Base-by-base conservation (phyloP, 106 monocot species). In the Ottelia alismoides region DNA sequence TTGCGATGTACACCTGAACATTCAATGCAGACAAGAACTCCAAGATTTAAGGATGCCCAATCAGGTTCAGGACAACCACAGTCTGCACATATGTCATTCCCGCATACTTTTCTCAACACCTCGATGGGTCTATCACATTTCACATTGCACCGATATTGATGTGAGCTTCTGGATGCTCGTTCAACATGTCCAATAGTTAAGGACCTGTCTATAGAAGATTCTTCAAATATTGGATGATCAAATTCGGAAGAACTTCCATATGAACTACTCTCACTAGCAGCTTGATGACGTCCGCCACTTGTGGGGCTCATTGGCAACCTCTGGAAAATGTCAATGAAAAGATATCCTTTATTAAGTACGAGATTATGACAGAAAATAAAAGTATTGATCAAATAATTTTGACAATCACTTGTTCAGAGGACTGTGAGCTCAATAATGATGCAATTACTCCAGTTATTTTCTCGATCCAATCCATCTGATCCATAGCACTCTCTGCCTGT, bases 401-500 rank as follows among this genome's bases (percentile, higher is more conserved):
- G 26, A 35, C 45, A 58, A 53, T 18, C 70, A 90, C 98, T 79
- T 80, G 76, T 60, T 99, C 98, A 53, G 90, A 83, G 52, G 98
- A 86, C 60, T 99, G 98, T 29, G 98, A 78, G 57, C 80, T 99
- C 25, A 99, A 66, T 20, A 99, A 72, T 12, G 98, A 99, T 20
- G 98, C 98, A 75, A 99, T 99, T 40, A 99, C 98, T 28, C 98
- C 98, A 47, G 98, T 99, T 67, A 99, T 99, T 60, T 99, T 99
- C 64, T 99, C 98, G 65, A 99, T 83, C 98, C 98, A 99, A 69
- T 99, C 98, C 85, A 91, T 99, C 59, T 99, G 90, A 79, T 99
- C 98, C 65, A 80, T 61, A 47, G 98, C 82, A 73, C 85, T 99
- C 69, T 99, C 98, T 20, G 98, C 98, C 98, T 99, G 70, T 60